These are phyloP conservation scores for Aspergillus leporis DNA, from an alignment of 495 filamentous ascomycete genomes.

Conservation along the genomic window DNA sequence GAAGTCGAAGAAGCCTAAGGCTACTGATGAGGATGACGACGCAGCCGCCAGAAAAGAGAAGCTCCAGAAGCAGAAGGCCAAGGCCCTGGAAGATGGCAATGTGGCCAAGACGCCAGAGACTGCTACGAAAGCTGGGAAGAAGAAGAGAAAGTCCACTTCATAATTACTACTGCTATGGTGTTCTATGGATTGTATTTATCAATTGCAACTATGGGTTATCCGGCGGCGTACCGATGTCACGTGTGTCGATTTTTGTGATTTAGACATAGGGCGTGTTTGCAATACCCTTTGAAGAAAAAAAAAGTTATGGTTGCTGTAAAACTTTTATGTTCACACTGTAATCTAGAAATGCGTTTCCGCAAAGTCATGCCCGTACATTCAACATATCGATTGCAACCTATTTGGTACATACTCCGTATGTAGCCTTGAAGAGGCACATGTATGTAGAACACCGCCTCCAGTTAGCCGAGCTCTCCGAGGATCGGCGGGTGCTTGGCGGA, in stretches of 20 bases:
- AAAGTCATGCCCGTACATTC: not conserved
- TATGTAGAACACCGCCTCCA: slow-evolving; percentile 14
- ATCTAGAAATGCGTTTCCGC: not conserved
- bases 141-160: slow-evolving; percentile 48
- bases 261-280: slow-evolving; percentile 20
- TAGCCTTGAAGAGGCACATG: slow-evolving; percentile 5
- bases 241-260: slow-evolving; percentile 26
- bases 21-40: slow-evolving; percentile 49
- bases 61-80: slow-evolving; percentile 53
- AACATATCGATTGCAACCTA: not conserved
- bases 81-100: slow-evolving; percentile 45
- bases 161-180: slow-evolving; percentile 26
- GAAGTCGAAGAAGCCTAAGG: slow-evolving; percentile 52
- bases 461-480: slow-evolving; percentile 47
- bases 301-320: slow-evolving; percentile 7
- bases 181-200: slow-evolving; percentile 20
- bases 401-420: not conserved
- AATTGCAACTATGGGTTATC: slow-evolving; percentile 12
- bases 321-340: not conserved
- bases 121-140: slow-evolving; percentile 32
- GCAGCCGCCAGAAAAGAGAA: slow-evolving; percentile 60
- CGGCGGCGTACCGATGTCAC: slow-evolving; percentile 41
- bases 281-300: slow-evolving; percentile 15
- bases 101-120: slow-evolving; percentile 3
- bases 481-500: slow-evolving; percentile 33